Percentiles rank a stretch among this genome's conserved stretches.
Evolutionary conservation across 306 rosid species (phyloP).

Genomic region (Cucurbita maxima): DNA sequence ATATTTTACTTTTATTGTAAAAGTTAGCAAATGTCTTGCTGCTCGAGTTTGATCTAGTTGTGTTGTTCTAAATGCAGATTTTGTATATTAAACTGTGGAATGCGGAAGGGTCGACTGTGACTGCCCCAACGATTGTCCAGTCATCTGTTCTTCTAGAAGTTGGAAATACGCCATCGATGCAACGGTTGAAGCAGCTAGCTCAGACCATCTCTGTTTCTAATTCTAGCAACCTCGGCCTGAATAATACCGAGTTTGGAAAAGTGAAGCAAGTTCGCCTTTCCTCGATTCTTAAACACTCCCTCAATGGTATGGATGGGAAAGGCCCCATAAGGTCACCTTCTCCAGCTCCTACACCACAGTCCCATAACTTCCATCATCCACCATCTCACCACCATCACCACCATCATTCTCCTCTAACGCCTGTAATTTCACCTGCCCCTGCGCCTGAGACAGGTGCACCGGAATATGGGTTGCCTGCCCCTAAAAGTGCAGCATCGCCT

Average conservation of each 20-base stretch:
- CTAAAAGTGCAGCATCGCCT: conserved; percentile 21
- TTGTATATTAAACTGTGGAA: conserved; percentile 49
- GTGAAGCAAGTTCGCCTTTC: conserved; percentile 91
- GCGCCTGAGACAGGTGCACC: conserved; percentile 12
- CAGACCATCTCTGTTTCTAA: conserved; percentile 70
- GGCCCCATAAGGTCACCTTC: conserved; percentile 45
- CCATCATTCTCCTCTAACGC: conserved; percentile 24
- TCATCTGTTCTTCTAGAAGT: conserved; percentile 48
- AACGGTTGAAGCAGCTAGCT: conserved; percentile 68
- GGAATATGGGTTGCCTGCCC: conserved; percentile 30
- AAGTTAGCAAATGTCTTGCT: conserved; percentile 9
- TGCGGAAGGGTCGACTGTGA: conserved; percentile 57
- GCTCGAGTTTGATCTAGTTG: conserved; percentile 6
- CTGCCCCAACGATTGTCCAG: conserved; percentile 61
- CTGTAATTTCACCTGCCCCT: conserved; percentile 46
- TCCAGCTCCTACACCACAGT: conserved; percentile 46
- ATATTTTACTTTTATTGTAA: background rate
- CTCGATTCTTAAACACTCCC: conserved; percentile 52
- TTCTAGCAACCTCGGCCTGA: conserved; percentile 71
- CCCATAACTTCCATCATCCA: conserved; percentile 27
- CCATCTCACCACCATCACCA: conserved; percentile 38
- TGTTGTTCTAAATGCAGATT: conserved; percentile 47
- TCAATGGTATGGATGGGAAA: conserved; percentile 37
- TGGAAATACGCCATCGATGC: conserved; percentile 48
- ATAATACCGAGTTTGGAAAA: conserved; percentile 68